Base-by-base conservation (phyloP, 2,329 filamentous ascomycete genomes). In the Claviceps arundinis region DNA sequence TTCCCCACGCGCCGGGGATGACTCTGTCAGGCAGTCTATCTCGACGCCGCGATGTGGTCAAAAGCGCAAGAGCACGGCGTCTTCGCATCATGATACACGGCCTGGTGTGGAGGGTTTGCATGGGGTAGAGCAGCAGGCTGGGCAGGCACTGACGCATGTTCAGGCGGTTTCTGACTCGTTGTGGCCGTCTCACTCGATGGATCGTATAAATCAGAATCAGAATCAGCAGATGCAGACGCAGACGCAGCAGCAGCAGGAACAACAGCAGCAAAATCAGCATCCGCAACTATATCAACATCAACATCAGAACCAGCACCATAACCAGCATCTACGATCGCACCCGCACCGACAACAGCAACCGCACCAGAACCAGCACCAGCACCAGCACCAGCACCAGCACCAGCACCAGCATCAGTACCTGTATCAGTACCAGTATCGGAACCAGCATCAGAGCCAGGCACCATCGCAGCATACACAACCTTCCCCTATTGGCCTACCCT, bases 61-160 rank as follows among this genome's bases (percentile, higher is more conserved):
- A 5, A 79, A 78, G 61, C 67, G 76, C 9, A 78, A 78, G 62
- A 73, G 68, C 52, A 72, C 70, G 6, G 14, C 13, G 7, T 41
- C 37, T 8, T 62, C 5, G 14, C 42, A 30, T 37, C 24, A 45
- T 22, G 34, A 50, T 30, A 48, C 16, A 26, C 43, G 14, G 4
- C 43, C 37, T 13, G 37, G 47, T 14, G 24, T 37, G 17, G 37
- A 26, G 6, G 46, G 24, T n/a, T 9, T 24, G n/a, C 14, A 48
- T 14, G 37, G 17, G 9, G 17, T n/a, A 9, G 37, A 48, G 22
- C 47, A 40, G 14, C 16, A 19, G 38, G n/a, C 3, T n/a, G 38
- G 41, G 17, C 41, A 43, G 22, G 37, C 17, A 37, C 16, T 34
- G 37, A 4, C 47, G 37, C 37, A 16, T 14, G 7, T 14, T 11